Evolutionary conservation across 2,329 filamentous ascomycete genomes (phyloP), one percentile per base, ranked within the genome.

Genomic region (Niveomyces coronatus): DNA sequence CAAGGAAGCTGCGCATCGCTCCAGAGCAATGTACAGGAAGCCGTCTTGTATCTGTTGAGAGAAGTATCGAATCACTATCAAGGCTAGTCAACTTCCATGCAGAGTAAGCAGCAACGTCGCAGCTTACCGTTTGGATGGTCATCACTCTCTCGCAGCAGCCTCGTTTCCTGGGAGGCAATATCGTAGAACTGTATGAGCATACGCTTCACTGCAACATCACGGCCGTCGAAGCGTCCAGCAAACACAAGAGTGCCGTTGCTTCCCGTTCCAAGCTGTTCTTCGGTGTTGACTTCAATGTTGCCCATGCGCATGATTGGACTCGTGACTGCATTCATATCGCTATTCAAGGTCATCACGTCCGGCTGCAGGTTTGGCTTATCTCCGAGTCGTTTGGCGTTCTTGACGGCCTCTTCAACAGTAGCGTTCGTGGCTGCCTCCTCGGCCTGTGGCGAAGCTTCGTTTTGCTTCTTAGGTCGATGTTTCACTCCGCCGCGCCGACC

Each of bases 171-270:
- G 9, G 85, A 87, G 1, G 91, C 91, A 49, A 98, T 85, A 47
- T 94, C 89, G 55, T 88, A 95, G 51, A 95, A 95, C 49, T 94
- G 85, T 23, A 89, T 85, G 44, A 96, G 69, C 86, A 98, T 94
- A 23, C 91, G 79, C 67, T 98, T 98, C 33, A 98, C 86, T 1
- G 91, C 91, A 18, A 98, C 89, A 31, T 88, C 82, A 35, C 88
- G 81, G 17, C 87, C 87, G 56, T 94, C 91, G 56, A 94, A 96
- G 38, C 80, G 85, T n/a, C 91, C 91, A 34, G 85, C 82, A 57
- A 91, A 96, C 1, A 98, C 91, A 37, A 93, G 79, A 0, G 91
- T 98, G n/a, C 91, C 91, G 54, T 95, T 94, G 57, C 89, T 96
- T 39, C 91, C 91, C 42, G 85, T 81, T 16, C 78, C 78, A 20